These are phyloP conservation scores for Pythium pyrilobum DNA, from an alignment of 352 stramenopile species.

Conservation along the genomic window DNA sequence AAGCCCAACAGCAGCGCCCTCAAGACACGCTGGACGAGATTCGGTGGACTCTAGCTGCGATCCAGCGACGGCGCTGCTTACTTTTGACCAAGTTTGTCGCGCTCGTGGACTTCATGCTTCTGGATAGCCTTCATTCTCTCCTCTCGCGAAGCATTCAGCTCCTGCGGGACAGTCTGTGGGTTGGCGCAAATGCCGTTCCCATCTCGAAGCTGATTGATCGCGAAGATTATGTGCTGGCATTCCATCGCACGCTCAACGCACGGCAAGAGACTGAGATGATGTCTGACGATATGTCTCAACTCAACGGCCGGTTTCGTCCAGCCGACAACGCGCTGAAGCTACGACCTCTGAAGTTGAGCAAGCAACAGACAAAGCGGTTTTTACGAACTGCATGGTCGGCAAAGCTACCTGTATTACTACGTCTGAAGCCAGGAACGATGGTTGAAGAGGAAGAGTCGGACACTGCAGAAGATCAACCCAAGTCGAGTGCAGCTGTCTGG, in stretches of 20 bases:
- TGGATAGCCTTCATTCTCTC: constrained; percentile 36
- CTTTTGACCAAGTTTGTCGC: constrained; percentile 51
- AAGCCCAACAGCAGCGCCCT: constrained; percentile 14
- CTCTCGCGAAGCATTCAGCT: constrained; percentile 38
- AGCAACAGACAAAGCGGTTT: constrained; percentile 45
- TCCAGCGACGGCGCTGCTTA: constrained; percentile 46
- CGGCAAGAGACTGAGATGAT: too few species aligned
- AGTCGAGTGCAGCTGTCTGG: constrained; percentile 15
- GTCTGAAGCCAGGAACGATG: too few species aligned
- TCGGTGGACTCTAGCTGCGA: constrained; percentile 65
- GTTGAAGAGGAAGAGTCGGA: not conserved
- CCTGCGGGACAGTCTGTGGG: constrained; percentile 30
- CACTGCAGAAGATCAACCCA: not conserved
- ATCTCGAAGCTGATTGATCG: constrained; percentile 26
- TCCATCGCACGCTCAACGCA: constrained; percentile 20
- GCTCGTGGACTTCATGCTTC: constrained; percentile 50
- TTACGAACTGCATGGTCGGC: constrained; percentile 31
- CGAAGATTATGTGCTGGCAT: constrained; percentile 26
- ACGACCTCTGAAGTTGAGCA: constrained; percentile 23
- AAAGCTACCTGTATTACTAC: constrained; percentile 21
- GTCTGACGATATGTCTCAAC: too few species aligned
- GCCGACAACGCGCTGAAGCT: too few species aligned
- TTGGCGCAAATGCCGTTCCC: constrained; percentile 36
- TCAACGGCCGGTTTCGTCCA: too few species aligned
- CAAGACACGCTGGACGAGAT: constrained; percentile 43